These are phyloP conservation scores for Metroxylon sagu DNA, from an alignment of 176 grass and related monocot genomes.

Conservation along the genomic window DNA sequence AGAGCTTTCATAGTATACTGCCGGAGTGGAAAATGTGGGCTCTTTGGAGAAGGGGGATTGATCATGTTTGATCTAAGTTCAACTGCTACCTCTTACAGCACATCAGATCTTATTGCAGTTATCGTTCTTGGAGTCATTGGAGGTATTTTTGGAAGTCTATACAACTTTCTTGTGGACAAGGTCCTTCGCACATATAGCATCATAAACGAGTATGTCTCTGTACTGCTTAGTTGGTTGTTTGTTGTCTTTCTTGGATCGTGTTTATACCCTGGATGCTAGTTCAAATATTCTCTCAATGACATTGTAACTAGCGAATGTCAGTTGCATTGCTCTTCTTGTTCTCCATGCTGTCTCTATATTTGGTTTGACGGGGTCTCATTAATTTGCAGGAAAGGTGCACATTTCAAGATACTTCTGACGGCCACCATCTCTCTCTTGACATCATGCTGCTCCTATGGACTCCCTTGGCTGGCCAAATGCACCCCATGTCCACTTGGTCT, in stretches of 20 bases:
- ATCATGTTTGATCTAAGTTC: conserved; percentile 75
- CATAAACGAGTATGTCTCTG: conserved; percentile 37
- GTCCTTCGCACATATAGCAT: conserved; percentile 38
- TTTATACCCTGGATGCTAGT: too few relatives aligned
- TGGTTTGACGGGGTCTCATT: background rate
- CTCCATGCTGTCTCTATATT: background rate
- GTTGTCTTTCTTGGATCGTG: too few relatives aligned
- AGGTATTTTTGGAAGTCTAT: conserved; percentile 47
- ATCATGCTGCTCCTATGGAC: conserved; percentile 46
- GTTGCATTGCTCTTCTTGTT: too few relatives aligned
- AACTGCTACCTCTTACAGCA: conserved; percentile 21
- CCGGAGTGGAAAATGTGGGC: conserved; percentile 47
- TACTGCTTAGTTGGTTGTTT: background rate
- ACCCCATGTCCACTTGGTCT: conserved; percentile 31
- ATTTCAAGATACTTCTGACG: conserved; percentile 56
- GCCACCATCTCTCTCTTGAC: conserved; percentile 40
- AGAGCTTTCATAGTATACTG: conserved; percentile 42
- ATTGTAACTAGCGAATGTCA: background rate
- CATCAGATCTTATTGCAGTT: conserved; percentile 19
- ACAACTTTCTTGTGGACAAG: conserved; percentile 37
- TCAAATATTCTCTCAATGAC: background rate
- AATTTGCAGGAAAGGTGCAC: conserved; percentile 36
- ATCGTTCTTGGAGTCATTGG: conserved; percentile 32
- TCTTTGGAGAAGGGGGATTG: conserved; percentile 60
- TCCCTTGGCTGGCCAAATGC: conserved; percentile 40